A percentile compares a stretch with the other conserved stretches of the same genome.
These are phyloP conservation scores for Phytophthora quininea DNA, from an alignment of 352 stramenopile species.

Conservation along the genomic window DNA sequence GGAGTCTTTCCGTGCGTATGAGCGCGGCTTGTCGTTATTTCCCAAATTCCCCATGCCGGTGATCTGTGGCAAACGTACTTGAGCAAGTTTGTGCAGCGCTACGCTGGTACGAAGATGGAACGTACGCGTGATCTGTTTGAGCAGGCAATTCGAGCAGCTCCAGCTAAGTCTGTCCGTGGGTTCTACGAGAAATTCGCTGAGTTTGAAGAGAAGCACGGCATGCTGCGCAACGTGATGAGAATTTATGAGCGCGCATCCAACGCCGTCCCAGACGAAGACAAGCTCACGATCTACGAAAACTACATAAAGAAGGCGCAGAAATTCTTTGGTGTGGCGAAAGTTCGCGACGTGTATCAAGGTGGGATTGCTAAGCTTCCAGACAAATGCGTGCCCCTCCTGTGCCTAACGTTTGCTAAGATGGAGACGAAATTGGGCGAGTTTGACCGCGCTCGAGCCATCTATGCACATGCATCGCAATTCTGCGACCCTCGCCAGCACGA, in stretches of 20 bases:
- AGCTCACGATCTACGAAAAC: conserved; percentile 93
- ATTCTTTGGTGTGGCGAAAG: conserved; percentile 96
- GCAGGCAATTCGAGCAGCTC: conserved; percentile 87
- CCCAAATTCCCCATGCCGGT: conserved; percentile 93
- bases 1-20: conserved; percentile 94
- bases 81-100: conserved; percentile 94
- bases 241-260: conserved; percentile 96
- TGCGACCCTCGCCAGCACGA: conserved; percentile 95
- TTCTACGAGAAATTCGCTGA: conserved; percentile 91
- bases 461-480: conserved; percentile 97
- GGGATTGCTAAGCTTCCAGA: conserved; percentile 95
- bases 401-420: conserved; percentile 96
- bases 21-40: conserved; percentile 84
- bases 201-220: conserved; percentile 97
- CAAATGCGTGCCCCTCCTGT: conserved; percentile 90
- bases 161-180: conserved; percentile 87
- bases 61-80: conserved; percentile 98
- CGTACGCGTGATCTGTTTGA: conserved; percentile 97
- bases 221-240: conserved; percentile 95
- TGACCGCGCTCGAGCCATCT: conserved; percentile 95
- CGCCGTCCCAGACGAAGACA: conserved; percentile 87
- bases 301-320: conserved; percentile 96
- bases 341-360: conserved; percentile 96
- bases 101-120: conserved; percentile 96
- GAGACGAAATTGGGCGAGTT: conserved; percentile 97